Conservation (phyloP, 805 yeast genomes). For the Crinitomyces ghanaensis region DNA sequence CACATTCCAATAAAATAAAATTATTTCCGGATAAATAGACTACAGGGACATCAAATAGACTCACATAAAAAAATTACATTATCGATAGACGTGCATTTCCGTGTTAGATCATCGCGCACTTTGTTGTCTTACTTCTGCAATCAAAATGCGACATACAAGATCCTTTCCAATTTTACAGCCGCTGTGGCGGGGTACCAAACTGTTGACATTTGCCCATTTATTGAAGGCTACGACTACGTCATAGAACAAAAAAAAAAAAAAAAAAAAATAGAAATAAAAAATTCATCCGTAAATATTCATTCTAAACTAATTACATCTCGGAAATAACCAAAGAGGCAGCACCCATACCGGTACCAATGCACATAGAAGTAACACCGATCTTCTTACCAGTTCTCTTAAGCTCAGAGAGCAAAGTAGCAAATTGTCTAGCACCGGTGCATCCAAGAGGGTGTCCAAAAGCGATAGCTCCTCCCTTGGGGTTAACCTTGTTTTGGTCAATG, state of each 20-base stretch:
- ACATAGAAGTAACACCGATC: constrained; percentile 89
- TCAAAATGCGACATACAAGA: neutral
- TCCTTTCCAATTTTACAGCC: neutral
- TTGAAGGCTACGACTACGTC: neutral
- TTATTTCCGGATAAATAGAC: no score
- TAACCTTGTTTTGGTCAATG: constrained; percentile 60
- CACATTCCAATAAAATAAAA: no score
- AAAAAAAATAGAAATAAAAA: neutral
- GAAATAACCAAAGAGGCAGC: constrained; percentile 81
- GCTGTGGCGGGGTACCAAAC: neutral
- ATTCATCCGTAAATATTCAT: constrained; percentile 1
- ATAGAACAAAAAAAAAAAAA: constrained; percentile 1
- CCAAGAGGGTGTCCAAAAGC: constrained; percentile 94
- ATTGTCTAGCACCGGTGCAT: constrained; percentile 85
- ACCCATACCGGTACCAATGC: constrained; percentile 98
- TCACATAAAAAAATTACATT: no score
- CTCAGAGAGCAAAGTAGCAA: constrained; percentile 78
- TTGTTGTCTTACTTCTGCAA: neutral
- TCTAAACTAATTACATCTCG: no score
- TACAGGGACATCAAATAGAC: no score
- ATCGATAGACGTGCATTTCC: no score
- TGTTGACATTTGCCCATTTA: neutral
- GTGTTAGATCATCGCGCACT: no score
- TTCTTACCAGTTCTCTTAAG: constrained; percentile 55
- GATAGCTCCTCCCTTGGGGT: constrained; percentile 94